These are phyloP conservation scores for Lepiota subincarnata DNA, from an alignment of 768 basidiomycete species.

Conservation along the genomic window DNA sequence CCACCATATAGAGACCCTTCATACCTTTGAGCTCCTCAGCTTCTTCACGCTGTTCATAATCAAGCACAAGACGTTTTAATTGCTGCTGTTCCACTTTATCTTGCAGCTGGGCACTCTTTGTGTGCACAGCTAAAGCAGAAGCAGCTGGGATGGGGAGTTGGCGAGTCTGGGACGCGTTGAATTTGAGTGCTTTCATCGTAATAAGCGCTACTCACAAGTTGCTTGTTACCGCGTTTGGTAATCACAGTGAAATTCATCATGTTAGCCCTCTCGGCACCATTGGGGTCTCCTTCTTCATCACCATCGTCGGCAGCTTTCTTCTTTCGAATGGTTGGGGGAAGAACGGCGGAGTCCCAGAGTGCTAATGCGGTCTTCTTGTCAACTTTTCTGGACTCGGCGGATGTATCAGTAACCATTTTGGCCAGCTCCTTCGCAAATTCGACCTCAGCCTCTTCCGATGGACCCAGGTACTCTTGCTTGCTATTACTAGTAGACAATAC, in stretches of 20 bases:
- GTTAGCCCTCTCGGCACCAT: slow-evolving; percentile 24
- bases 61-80: slow-evolving; percentile 88
- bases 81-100: slow-evolving; percentile 97
- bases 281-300: slow-evolving; percentile 41
- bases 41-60: slow-evolving; percentile 89
- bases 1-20: not conserved
- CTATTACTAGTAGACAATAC: slow-evolving; percentile 55
- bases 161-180: slow-evolving; percentile 50
- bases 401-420: slow-evolving; percentile 88
- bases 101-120: slow-evolving; percentile 85
- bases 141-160: slow-evolving; percentile 85
- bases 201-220: slow-evolving; percentile 55
- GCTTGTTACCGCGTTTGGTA: slow-evolving; percentile 90
- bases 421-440: slow-evolving; percentile 96
- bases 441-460: slow-evolving; percentile 84
- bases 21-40: slow-evolving; percentile 76
- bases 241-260: slow-evolving; percentile 92
- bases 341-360: slow-evolving; percentile 85
- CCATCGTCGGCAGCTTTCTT: slow-evolving; percentile 60
- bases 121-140: slow-evolving; percentile 87
- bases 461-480: slow-evolving; percentile 69
- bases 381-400: slow-evolving; percentile 76
- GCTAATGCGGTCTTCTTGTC: slow-evolving; percentile 85
- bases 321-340: slow-evolving; percentile 61
- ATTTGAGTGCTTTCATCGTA: slow-evolving; percentile 4